Conservation (phyloP, 352 stramenopile species). For the Blastocystis sp. region DNA sequence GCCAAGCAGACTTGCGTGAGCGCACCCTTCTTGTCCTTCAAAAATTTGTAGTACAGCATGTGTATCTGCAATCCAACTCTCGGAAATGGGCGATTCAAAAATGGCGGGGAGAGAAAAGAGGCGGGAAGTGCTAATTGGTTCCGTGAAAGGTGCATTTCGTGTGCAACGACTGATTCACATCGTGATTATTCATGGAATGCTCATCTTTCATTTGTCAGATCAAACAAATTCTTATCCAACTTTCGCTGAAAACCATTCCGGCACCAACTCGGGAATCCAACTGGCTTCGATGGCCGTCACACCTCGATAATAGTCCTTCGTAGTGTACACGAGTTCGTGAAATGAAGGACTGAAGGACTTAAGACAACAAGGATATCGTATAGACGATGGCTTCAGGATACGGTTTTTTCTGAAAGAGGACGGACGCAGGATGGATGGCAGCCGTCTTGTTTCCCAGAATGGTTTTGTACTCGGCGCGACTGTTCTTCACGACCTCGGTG, state of each 20-base stretch:
- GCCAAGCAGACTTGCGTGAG: neutral
- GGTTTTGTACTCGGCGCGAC: slow-evolving; percentile 67
- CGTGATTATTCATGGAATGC: too few relatives aligned
- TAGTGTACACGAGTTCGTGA: slow-evolving; percentile 78
- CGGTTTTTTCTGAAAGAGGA: slow-evolving; percentile 69
- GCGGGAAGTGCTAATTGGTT: neutral
- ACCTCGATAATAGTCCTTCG: slow-evolving; percentile 77
- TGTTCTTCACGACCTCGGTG: slow-evolving; percentile 65
- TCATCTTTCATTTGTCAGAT: too few relatives aligned
- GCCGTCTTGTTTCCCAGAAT: slow-evolving; percentile 75
- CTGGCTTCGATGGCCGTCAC: slow-evolving; percentile 76
- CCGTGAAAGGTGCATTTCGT: neutral
- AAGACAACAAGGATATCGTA: slow-evolving; percentile 5
- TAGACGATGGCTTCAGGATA: slow-evolving; percentile 63
- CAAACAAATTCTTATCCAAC: too few relatives aligned
- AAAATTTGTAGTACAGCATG: slow-evolving; percentile 42
- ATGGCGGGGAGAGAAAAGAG: neutral
- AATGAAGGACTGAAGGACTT: slow-evolving; percentile 71
- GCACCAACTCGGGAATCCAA: slow-evolving; percentile 73
- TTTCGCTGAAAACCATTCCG: slow-evolving; percentile 67
- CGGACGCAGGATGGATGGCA: slow-evolving; percentile 74
- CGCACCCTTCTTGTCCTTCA: slow-evolving; percentile 12
- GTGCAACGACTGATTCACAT: neutral
- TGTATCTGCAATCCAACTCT: neutral
- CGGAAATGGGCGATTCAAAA: neutral